Percentiles rank a stretch among this genome's conserved stretches.
Evolutionary conservation across 176 grass and related monocot species (phyloP).

Genomic region (Oryza officinalis): DNA sequence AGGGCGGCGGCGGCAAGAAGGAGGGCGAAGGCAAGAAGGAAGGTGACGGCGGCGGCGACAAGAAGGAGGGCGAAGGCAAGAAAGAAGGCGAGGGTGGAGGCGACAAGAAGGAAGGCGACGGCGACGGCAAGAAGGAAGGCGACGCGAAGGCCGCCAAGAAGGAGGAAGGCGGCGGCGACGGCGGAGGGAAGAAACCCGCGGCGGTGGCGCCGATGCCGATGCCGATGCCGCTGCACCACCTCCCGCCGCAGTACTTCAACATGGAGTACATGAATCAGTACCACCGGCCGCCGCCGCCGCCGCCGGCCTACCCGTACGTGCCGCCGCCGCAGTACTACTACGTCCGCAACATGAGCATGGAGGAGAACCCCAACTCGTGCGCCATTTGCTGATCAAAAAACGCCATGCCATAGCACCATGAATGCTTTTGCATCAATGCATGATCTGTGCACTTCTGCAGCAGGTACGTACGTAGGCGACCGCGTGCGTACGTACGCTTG

Average conservation of each 20-base stretch:
- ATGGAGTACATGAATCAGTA: slow-evolving; percentile 57
- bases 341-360: slow-evolving; percentile 60
- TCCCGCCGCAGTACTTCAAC: slow-evolving; percentile 37
- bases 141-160: neutral
- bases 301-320: slow-evolving; percentile 29
- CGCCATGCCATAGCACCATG: neutral
- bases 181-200: neutral
- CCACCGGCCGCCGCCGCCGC: slow-evolving; percentile 32
- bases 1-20: neutral
- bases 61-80: neutral
- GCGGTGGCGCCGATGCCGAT: neutral
- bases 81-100: neutral
- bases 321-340: slow-evolving; percentile 50
- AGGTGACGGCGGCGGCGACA: neutral
- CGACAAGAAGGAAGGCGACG: neutral
- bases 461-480: neutral
- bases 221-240: neutral
- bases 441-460: neutral
- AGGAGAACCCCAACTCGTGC: slow-evolving; percentile 92
- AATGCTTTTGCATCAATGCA: neutral
- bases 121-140: neutral
- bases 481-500: neutral
- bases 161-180: neutral
- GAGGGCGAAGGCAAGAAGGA: neutral
- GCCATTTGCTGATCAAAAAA: slow-evolving; percentile 43